These are phyloP conservation scores for Silene latifolia DNA, from an alignment of 148 eudicot species.

Conservation along the genomic window DNA sequence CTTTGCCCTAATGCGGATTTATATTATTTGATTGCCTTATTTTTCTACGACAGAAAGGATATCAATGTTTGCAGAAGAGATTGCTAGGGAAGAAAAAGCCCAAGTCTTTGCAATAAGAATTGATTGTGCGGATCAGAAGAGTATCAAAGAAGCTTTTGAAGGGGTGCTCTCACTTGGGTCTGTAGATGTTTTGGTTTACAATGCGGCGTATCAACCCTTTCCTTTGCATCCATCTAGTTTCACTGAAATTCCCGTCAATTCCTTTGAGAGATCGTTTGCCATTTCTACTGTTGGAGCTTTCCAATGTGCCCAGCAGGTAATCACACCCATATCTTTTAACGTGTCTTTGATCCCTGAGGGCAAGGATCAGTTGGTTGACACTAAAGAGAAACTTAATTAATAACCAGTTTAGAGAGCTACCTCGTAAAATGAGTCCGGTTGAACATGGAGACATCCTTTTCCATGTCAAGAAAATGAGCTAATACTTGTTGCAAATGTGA, in stretches of 20 bases:
- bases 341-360: too few relatives aligned
- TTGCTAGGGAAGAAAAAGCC: constrained; percentile 76
- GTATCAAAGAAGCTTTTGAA: constrained; percentile 78
- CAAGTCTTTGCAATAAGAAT: constrained; percentile 85
- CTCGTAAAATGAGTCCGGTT: too few relatives aligned
- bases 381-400: too few relatives aligned
- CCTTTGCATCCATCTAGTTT: constrained; percentile 39
- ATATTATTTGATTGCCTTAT: neutral
- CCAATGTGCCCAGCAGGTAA: constrained; percentile 81
- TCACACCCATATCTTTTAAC: neutral
- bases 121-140: constrained; percentile 63
- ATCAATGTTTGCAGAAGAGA: constrained; percentile 80
- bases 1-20: too few relatives aligned
- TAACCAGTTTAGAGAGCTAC: too few relatives aligned
- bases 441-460: too few relatives aligned
- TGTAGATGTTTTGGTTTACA: constrained; percentile 84
- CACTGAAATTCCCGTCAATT: constrained; percentile 45
- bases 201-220: constrained; percentile 52
- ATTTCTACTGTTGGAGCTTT: constrained; percentile 83
- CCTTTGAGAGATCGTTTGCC: constrained; percentile 63
- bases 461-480: too few relatives aligned
- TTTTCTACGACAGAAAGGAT: constrained; percentile 42
- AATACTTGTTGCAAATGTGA: too few relatives aligned
- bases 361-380: too few relatives aligned
- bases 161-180: constrained; percentile 76